Percentiles rank a stretch among this genome's conserved stretches.
Conservation (phyloP, 2,329 filamentous ascomycete genomes). For the Colletotrichum tanaceti region DNA sequence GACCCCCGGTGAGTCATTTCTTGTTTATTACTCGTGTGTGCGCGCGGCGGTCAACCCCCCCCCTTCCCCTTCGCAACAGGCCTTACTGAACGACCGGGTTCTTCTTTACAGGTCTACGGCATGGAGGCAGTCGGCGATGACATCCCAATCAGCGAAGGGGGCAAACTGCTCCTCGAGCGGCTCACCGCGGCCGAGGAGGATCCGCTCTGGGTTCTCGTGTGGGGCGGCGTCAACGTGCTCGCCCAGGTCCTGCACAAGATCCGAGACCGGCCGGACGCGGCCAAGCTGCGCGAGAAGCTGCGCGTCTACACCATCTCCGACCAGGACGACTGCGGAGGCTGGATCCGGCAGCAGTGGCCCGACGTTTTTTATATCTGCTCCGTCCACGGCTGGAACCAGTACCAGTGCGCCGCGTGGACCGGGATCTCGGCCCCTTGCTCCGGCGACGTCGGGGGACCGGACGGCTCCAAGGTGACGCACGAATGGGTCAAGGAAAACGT, state of each 20-base stretch:
- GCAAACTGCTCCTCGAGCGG: constrained; percentile 54
- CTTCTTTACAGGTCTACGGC: constrained; percentile 47
- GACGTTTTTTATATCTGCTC: constrained; percentile 67
- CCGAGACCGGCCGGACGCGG: constrained; percentile 48
- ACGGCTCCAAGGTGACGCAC: constrained; percentile 59
- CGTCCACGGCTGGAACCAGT: constrained; percentile 67
- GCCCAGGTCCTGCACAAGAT: constrained; percentile 60
- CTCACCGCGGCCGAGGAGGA: constrained; percentile 46
- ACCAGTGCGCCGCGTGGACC: constrained; percentile 64
- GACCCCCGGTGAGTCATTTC: constrained; percentile 48
- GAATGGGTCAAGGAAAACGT: constrained; percentile 66
- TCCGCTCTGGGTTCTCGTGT: constrained; percentile 64
- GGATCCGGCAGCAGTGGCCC: constrained; percentile 66
- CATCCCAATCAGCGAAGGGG: constrained; percentile 52
- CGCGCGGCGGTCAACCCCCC: too few species aligned
- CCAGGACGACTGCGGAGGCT: constrained; percentile 67
- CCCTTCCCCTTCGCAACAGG: too few species aligned
- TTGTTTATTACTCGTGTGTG: background rate
- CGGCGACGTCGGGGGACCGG: constrained; percentile 58
- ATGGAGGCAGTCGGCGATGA: constrained; percentile 48
- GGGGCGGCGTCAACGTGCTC: constrained; percentile 65
- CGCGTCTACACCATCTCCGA: constrained; percentile 69
- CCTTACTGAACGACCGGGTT: background rate
- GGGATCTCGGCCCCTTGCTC: constrained; percentile 60
- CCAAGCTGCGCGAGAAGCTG: constrained; percentile 54